phyloP scores from a whole-genome alignment of 495 filamentous ascomycete genomes.

The Schizothecium vesticola region DNA sequence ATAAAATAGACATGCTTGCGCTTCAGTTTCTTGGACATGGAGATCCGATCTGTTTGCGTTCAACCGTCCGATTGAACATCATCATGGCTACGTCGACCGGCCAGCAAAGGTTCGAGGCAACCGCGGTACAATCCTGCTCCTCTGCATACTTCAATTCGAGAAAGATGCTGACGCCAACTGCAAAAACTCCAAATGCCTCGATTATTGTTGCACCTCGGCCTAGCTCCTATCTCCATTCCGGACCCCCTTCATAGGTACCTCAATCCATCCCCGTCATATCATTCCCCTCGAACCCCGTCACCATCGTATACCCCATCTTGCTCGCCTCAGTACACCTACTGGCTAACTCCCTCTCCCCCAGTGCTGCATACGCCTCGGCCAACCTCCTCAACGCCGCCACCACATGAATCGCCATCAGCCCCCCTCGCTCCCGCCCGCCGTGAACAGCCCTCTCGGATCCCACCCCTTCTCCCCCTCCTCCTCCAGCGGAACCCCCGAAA shows the following conservation, averaged over 20 bases:
- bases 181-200: not conserved
- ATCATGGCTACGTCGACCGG: too few species aligned
- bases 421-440: conserved; percentile 11
- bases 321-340: conserved; percentile 28
- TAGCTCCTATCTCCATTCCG: not conserved
- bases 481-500: conserved; percentile 20
- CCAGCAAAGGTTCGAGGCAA: too few species aligned
- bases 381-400: conserved; percentile 34
- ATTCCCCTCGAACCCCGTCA: conserved; percentile 34
- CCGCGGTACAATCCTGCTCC: too few species aligned
- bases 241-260: not conserved
- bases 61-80: too few species aligned
- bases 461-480: conserved; percentile 18
- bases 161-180: not conserved
- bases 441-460: conserved; percentile 26
- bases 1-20: not conserved
- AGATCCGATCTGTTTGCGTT: too few species aligned
- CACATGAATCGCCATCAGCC: conserved; percentile 36
- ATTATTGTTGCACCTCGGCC: not conserved
- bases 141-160: not conserved
- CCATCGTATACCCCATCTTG: conserved; percentile 32
- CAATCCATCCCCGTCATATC: conserved; percentile 23
- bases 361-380: conserved; percentile 28
- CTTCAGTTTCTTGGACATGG: too few species aligned
- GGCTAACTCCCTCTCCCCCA: conserved; percentile 28